Evolutionary conservation across 2,329 filamentous ascomycete genomes (phyloP).

Genomic region (Arthrinium phaeospermum): DNA sequence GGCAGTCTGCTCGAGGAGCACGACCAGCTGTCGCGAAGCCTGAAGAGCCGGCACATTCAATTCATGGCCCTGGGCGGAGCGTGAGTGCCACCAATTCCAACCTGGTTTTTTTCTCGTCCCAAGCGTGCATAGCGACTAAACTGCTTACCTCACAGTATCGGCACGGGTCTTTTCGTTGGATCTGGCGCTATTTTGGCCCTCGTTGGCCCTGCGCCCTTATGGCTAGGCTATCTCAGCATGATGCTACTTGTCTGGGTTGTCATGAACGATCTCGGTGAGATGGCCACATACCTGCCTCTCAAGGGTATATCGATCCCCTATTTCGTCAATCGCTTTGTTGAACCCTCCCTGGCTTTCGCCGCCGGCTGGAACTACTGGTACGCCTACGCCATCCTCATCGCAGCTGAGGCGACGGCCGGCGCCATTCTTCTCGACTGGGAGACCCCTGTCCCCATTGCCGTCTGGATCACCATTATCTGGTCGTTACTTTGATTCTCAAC

Average conservation of each 20-base stretch:
- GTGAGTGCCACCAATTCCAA: neutral
- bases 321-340: slow-evolving; percentile 61
- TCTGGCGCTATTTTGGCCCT: slow-evolving; percentile 61
- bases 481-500: slow-evolving; percentile 61
- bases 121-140: neutral
- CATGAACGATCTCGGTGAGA: slow-evolving; percentile 59
- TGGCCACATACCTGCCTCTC: slow-evolving; percentile 60
- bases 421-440: slow-evolving; percentile 65
- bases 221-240: slow-evolving; percentile 70
- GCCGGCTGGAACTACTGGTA: slow-evolving; percentile 69
- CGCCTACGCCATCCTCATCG: slow-evolving; percentile 63
- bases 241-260: slow-evolving; percentile 58
- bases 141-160: slow-evolving; percentile 49
- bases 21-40: slow-evolving; percentile 20
- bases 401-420: slow-evolving; percentile 63
- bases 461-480: slow-evolving; percentile 66
- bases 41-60: slow-evolving; percentile 20
- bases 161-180: slow-evolving; percentile 69
- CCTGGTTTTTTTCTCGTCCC: neutral
- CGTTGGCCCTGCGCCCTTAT: slow-evolving; percentile 68
- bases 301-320: slow-evolving; percentile 63
- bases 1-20: slow-evolving; percentile 19
- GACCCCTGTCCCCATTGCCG: slow-evolving; percentile 53
- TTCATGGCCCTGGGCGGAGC: slow-evolving; percentile 20
- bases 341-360: slow-evolving; percentile 61